Percentiles rank a stretch among this genome's conserved stretches.
Evolutionary conservation across 345 rosid genomes (phyloP).

Genomic region (Linum tenue): DNA sequence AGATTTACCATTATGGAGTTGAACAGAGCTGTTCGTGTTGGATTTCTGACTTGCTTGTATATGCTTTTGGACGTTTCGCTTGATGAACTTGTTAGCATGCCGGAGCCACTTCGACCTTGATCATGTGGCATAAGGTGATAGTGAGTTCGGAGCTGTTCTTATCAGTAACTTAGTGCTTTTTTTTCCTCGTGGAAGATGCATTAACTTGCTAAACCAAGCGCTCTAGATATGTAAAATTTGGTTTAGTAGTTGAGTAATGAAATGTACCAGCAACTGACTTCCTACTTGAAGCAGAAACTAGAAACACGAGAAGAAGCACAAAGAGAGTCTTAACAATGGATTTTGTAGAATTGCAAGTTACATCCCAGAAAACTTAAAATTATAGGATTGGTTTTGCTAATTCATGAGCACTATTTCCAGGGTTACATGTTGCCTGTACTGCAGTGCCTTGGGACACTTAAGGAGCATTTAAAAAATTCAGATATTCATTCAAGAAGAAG

Average conservation of each 20-base stretch:
- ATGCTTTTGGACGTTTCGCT: background rate
- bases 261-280: background rate
- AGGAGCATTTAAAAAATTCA: conserved; percentile 32
- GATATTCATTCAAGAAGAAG: conserved; percentile 24
- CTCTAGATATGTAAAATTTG: background rate
- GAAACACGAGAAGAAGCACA: background rate
- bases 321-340: background rate
- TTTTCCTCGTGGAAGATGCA: too few relatives aligned
- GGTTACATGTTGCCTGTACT: conserved; percentile 64
- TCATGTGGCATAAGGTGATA: background rate
- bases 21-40: conserved; percentile 2
- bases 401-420: conserved; percentile 23
- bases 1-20: conserved; percentile 3
- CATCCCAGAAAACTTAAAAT: background rate
- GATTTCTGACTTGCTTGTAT: background rate
- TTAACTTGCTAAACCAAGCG: background rate
- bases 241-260: background rate
- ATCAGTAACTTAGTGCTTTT: too few relatives aligned
- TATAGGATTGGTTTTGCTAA: background rate
- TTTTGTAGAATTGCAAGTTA: background rate
- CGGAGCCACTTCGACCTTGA: conserved; percentile 5
- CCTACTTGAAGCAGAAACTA: background rate
- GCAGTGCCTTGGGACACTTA: conserved; percentile 60
- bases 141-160: too few relatives aligned
- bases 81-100: conserved; percentile 4